Conservation (phyloP, 495 filamentous ascomycete species). For the Oidiodendron maius region DNA sequence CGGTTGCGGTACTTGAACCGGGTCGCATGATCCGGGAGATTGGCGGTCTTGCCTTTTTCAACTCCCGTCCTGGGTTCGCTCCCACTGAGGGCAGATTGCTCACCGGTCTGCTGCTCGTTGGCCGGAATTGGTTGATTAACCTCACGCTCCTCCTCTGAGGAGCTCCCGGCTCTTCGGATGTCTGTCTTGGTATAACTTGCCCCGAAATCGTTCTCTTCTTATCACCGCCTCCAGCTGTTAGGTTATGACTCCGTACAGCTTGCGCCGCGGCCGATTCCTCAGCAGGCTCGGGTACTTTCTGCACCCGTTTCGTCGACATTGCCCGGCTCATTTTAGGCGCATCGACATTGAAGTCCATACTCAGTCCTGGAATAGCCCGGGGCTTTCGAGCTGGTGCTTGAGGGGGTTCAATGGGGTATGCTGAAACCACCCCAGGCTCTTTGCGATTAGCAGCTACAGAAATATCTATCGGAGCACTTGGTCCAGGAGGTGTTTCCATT, state of each 20-base stretch:
- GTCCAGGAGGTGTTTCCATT: conserved; percentile 31
- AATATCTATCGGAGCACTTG: conserved; percentile 21
- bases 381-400: conserved; percentile 22
- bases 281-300: conserved; percentile 11
- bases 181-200: conserved; percentile 55
- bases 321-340: conserved; percentile 23
- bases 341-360: conserved; percentile 23
- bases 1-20: conserved; percentile 51
- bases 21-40: conserved; percentile 44
- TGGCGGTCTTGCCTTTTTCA: conserved; percentile 71
- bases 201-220: conserved; percentile 85
- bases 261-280: conserved; percentile 19
- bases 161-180: conserved; percentile 58
- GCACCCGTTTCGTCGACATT: conserved; percentile 13
- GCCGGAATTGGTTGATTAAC: conserved; percentile 66
- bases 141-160: conserved; percentile 74
- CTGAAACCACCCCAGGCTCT: conserved; percentile 18
- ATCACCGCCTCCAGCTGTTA: conserved; percentile 12
- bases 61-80: conserved; percentile 58
- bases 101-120: conserved; percentile 48
- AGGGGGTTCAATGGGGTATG: conserved; percentile 22
- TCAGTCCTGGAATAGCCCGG: conserved; percentile 18
- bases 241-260: conserved; percentile 28
- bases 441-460: conserved; percentile 13
- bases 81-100: conserved; percentile 33